Base-by-base conservation (phyloP, 2,329 filamentous ascomycete genomes). In the Nigrospora osmanthi region DNA sequence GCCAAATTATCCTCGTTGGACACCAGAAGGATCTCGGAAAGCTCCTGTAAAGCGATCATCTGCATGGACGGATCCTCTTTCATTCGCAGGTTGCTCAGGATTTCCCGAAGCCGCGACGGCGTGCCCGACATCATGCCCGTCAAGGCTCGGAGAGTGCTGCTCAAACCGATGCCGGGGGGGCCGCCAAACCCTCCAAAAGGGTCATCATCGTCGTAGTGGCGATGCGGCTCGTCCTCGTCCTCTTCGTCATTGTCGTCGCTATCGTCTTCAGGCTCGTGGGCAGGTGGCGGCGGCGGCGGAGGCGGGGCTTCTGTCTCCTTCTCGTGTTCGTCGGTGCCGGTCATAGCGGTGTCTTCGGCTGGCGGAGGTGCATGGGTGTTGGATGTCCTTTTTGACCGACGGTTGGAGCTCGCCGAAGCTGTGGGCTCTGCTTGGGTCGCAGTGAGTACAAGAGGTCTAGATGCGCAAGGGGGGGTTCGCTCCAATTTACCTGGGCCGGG, bases 1-100 rank as follows among this genome's bases (percentile, higher is more conserved):
- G 91, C 88, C 11, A 98, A 76, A 53, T 94, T 96, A 61, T 98
- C 93, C 66, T 98, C 93, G 54, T 93, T 97, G 11, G 91, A 95
- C 34, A 98, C 87, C 30, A 98, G 73, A 6, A 98, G 72, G 44
- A 97, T 83, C 64, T 98, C 90, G 0, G 91, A 95, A 7, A 98
- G 73, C 55, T 97, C 91, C 64, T 95, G 88, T 30, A 98, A 71
- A 28, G 91, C 93, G 58, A 96, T 89, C 53, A 95, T 74, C 68
- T 98, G 94, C 35, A 93, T 70, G 0, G 89, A 90, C 6, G 84
- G 80, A 52, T 96, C 89, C 39, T 91, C 87, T 60, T 90, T 91
- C 56, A 87, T 82, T 52, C 85, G 83, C 47, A 98, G 70, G 54
- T 83, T 87, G 64, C 69, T 75, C 49, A 91, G 69, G 42, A 90